Percentiles rank a stretch among this genome's conserved stretches.
Evolutionary conservation across 83 land plant species (phyloP).

Genomic region (Picea engelmannii): DNA sequence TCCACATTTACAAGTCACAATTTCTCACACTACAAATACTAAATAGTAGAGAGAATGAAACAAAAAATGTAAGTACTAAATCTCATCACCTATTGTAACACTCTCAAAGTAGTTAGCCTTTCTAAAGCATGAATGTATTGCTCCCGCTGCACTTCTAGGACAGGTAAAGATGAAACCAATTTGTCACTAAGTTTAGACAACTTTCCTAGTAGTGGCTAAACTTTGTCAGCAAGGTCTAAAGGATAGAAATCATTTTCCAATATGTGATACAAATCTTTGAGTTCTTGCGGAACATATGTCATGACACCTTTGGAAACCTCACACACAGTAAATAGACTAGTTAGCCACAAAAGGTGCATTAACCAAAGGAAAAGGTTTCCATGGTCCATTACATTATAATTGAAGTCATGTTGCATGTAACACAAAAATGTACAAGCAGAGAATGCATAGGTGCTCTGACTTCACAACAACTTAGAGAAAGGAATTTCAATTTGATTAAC

Average conservation of each 20-base stretch:
- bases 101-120: conserved; percentile 79
- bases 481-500: not conserved
- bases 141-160: conserved; percentile 86
- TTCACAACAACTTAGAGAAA: not conserved
- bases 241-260: conserved; percentile 90
- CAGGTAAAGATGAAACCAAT: conserved; percentile 80
- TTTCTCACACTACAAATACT: too few relatives aligned
- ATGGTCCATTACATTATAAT: not conserved
- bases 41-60: not conserved
- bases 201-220: conserved; percentile 68
- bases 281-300: conserved; percentile 83
- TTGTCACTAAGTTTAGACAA: conserved; percentile 81
- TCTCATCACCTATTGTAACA: conserved; percentile 77
- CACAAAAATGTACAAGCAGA: too few relatives aligned
- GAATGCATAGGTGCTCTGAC: too few relatives aligned
- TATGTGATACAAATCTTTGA: conserved; percentile 78
- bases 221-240: conserved; percentile 77
- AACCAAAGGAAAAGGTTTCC: too few relatives aligned
- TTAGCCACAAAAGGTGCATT: not conserved
- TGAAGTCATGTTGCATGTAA: too few relatives aligned
- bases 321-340: conserved; percentile 1
- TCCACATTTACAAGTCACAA: too few relatives aligned
- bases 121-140: conserved; percentile 83
- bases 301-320: conserved; percentile 86
- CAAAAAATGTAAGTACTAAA: too few relatives aligned